Percentiles rank a stretch among this genome's conserved stretches.
phyloP scores from a whole-genome alignment of 257 asterid genomes.

The Jasminum sambac region DNA sequence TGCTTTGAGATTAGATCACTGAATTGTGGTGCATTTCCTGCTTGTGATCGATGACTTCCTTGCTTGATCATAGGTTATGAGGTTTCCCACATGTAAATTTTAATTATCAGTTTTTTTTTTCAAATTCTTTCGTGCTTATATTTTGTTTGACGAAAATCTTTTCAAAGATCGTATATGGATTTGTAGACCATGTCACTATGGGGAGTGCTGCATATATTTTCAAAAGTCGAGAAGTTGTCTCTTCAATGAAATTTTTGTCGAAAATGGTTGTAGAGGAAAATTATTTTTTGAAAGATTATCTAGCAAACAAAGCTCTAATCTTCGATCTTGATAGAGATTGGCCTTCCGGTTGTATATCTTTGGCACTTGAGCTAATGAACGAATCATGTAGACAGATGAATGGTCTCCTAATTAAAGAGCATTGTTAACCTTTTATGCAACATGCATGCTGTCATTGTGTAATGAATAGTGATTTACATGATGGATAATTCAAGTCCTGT shows the following conservation, averaged over 20 bases:
- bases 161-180: too few species aligned
- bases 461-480: slow-evolving; percentile 6
- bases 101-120: background rate
- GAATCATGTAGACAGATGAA: background rate
- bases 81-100: slow-evolving; percentile 5
- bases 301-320: too few species aligned
- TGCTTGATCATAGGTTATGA: slow-evolving; percentile 6
- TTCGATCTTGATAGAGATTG: background rate
- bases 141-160: too few species aligned
- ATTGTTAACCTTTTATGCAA: background rate
- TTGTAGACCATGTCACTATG: too few species aligned
- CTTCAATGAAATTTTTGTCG: too few species aligned
- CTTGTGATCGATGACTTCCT: background rate
- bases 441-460: background rate
- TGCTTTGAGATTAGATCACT: slow-evolving; percentile 1
- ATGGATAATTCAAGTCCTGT: background rate
- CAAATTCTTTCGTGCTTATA: background rate
- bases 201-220: too few species aligned
- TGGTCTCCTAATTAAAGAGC: background rate
- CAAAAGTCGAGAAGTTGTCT: too few species aligned
- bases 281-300: too few species aligned
- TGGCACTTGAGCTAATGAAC: background rate
- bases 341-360: background rate
- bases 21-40: background rate
- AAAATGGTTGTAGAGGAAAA: too few species aligned